Conservation (phyloP, 2,329 filamentous ascomycete species). For the Plectosphaerella cucumerina region DNA sequence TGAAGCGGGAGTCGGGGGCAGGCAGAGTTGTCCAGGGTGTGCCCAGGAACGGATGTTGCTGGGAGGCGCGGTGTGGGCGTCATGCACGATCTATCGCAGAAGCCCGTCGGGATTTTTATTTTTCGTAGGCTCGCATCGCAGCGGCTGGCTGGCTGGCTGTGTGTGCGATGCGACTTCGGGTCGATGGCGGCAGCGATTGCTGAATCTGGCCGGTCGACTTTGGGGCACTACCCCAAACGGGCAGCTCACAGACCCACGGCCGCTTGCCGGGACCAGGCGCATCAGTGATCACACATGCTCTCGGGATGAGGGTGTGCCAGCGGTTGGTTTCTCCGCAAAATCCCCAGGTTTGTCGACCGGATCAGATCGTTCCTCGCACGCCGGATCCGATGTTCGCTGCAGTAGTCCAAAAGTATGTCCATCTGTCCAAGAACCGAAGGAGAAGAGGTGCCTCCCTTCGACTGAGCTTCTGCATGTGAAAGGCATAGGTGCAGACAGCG, state of each 20-base stretch:
- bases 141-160: neutral
- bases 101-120: conserved; percentile 7
- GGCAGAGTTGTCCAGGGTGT: no score
- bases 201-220: neutral
- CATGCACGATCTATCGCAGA: conserved; percentile 12
- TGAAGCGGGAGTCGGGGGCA: no score
- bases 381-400: neutral
- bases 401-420: neutral
- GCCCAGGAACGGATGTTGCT: neutral
- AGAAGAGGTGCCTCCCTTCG: no score
- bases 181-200: no score
- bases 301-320: neutral
- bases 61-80: neutral
- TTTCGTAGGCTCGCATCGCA: neutral
- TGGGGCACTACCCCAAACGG: neutral
- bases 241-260: neutral
- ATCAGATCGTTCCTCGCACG: neutral
- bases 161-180: no score
- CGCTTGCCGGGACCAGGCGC: neutral
- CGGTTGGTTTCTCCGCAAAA: neutral
- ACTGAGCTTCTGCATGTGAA: no score
- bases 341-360: neutral
- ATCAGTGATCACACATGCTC: no score
- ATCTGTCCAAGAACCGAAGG: no score
- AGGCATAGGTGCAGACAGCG: no score